Evolutionary conservation across 148 eudicot genomes (phyloP).

Genomic region (Rhododendron simsii): DNA sequence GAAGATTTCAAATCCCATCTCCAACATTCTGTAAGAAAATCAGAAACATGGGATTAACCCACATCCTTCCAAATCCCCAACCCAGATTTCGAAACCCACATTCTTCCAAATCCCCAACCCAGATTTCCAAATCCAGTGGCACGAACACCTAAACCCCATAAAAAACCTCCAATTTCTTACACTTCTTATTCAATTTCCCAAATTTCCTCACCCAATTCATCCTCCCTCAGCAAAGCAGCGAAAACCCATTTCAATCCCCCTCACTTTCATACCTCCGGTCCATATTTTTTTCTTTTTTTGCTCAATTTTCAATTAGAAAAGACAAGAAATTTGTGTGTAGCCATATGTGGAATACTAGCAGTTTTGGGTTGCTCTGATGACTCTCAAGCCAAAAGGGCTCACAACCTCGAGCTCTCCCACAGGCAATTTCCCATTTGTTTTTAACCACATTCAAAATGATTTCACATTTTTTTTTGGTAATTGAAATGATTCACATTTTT

Average conservation of each 20-base stretch:
- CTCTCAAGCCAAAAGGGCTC: slow-evolving; percentile 73
- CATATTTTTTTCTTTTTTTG: too few relatives aligned
- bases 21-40: background rate
- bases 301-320: background rate
- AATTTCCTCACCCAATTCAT: too few relatives aligned
- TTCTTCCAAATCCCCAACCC: slow-evolving; percentile 1
- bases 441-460: background rate
- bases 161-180: background rate
- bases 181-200: too few relatives aligned
- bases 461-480: too few relatives aligned
- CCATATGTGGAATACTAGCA: slow-evolving; percentile 85
- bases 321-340: too few relatives aligned
- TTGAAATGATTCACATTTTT: too few relatives aligned
- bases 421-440: slow-evolving; percentile 32
- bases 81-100: too few relatives aligned
- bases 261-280: too few relatives aligned
- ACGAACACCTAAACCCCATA: background rate
- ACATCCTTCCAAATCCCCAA: background rate
- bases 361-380: slow-evolving; percentile 89
- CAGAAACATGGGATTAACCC: slow-evolving; percentile 7
- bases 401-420: slow-evolving; percentile 86
- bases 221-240: too few relatives aligned
- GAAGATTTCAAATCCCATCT: background rate
- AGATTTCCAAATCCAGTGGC: background rate
- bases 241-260: too few relatives aligned